phyloP scores from a whole-genome alignment of 768 basidiomycete genomes.

The Rhodosporidiobolus sp. region DNA sequence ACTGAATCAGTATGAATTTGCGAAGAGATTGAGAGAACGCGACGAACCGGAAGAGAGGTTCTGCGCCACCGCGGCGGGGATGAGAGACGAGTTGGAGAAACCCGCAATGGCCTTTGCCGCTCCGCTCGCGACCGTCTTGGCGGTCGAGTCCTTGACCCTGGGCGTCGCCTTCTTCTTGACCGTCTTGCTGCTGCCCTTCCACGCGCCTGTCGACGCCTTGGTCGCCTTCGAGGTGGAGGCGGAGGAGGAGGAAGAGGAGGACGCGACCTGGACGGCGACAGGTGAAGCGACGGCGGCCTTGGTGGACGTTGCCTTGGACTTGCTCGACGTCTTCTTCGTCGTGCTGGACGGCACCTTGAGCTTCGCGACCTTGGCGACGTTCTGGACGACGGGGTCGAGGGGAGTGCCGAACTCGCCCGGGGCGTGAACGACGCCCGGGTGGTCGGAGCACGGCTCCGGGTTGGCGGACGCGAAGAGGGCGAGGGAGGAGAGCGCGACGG shows the following conservation, averaged over 20 bases:
- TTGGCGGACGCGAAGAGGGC: conserved; percentile 15
- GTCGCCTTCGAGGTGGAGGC: neutral
- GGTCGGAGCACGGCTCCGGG: conserved; percentile 34
- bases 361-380: conserved; percentile 19
- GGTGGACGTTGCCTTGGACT: neutral
- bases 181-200: neutral
- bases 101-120: conserved; percentile 17
- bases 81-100: conserved; percentile 21
- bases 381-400: neutral
- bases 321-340: neutral
- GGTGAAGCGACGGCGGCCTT: neutral
- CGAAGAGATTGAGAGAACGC: neutral
- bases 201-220: neutral
- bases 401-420: neutral
- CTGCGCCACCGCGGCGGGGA: conserved; percentile 18
- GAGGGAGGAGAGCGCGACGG: conserved; percentile 27
- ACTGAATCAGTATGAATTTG: neutral
- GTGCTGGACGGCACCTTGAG: neutral
- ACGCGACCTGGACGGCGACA: no score
- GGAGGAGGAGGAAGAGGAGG: neutral
- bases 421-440: conserved; percentile 27
- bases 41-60: neutral
- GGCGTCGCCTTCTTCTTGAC: conserved; percentile 29
- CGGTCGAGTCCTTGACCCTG: conserved; percentile 19
- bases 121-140: conserved; percentile 14